Evolutionary conservation across 257 asterid species (phyloP).

Genomic region (Solanum sejunctum): DNA sequence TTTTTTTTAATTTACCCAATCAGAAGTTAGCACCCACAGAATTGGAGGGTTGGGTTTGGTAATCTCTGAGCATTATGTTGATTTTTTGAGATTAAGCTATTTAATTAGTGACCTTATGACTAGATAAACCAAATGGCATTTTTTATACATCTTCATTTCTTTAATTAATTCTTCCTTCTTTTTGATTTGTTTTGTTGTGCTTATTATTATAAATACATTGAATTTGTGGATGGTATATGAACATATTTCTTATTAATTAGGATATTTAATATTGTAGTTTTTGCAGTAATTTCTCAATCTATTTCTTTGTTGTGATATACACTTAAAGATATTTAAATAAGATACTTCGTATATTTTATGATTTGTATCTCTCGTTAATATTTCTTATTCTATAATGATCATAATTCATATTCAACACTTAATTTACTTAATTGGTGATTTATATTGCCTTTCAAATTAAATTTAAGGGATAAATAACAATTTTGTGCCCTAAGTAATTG

Average conservation of each 20-base stretch:
- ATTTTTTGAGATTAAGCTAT: not conserved
- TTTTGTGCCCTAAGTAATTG: not conserved
- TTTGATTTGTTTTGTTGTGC: not conserved
- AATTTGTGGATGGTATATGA: no score
- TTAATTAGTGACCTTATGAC: conserved; percentile 1
- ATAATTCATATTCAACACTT: no score
- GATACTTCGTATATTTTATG: no score
- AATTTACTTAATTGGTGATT: not conserved
- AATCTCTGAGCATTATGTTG: not conserved
- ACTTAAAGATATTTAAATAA: no score
- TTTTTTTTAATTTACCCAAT: not conserved
- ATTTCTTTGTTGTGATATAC: no score
- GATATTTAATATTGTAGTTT: no score
- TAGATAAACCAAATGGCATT: not conserved
- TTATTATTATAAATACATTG: no score
- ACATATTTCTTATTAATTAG: no score
- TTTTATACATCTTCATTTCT: not conserved
- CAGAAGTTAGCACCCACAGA: not conserved
- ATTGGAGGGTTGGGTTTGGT: not conserved
- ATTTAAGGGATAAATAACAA: not conserved
- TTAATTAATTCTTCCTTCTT: not conserved
- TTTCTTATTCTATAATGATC: no score
- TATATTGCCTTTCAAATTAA: not conserved
- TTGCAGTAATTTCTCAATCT: no score
- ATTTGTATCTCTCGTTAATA: no score